Evolutionary conservation across 768 basidiomycete genomes (phyloP).

Genomic region (Tricholoma saponaceum): DNA sequence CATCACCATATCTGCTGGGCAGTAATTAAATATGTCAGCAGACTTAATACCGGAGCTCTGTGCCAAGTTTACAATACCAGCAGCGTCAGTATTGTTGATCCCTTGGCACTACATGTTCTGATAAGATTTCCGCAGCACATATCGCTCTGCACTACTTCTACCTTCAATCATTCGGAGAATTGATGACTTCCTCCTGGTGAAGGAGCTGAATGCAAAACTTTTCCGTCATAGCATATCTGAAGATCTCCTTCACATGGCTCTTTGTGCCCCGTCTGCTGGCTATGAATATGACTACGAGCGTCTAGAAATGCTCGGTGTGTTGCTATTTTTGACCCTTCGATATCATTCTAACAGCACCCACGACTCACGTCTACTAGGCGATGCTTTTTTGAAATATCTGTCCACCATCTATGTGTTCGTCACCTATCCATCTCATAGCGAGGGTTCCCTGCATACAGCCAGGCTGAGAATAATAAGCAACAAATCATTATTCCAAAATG

Average conservation of each 20-base stretch:
- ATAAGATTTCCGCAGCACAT: constrained; percentile 38
- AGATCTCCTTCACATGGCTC: constrained; percentile 56
- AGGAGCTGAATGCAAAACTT: constrained; percentile 69
- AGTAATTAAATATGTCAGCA: constrained; percentile 21
- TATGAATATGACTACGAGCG: constrained; percentile 80
- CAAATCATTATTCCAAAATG: constrained; percentile 52
- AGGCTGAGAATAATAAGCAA: constrained; percentile 77
- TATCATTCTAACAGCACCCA: constrained; percentile 3
- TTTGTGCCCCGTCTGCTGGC: constrained; percentile 66
- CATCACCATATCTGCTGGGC: background rate
- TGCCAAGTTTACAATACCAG: constrained; percentile 65
- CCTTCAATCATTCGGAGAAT: constrained; percentile 73
- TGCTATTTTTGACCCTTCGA: background rate
- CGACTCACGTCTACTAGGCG: constrained; percentile 46
- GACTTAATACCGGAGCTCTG: constrained; percentile 86
- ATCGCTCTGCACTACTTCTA: constrained; percentile 63
- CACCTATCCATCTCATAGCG: constrained; percentile 56
- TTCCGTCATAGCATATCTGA: constrained; percentile 64
- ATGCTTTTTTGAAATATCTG: constrained; percentile 80
- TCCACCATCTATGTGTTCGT: constrained; percentile 73
- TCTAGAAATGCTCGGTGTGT: constrained; percentile 73
- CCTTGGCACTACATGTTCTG: background rate
- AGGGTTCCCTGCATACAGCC: constrained; percentile 63
- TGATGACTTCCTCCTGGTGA: constrained; percentile 71
- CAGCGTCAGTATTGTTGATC: constrained; percentile 44